These are phyloP conservation scores for Cladosporium sp. DNA, from an alignment of 2,329 filamentous ascomycete species.

Conservation along the genomic window DNA sequence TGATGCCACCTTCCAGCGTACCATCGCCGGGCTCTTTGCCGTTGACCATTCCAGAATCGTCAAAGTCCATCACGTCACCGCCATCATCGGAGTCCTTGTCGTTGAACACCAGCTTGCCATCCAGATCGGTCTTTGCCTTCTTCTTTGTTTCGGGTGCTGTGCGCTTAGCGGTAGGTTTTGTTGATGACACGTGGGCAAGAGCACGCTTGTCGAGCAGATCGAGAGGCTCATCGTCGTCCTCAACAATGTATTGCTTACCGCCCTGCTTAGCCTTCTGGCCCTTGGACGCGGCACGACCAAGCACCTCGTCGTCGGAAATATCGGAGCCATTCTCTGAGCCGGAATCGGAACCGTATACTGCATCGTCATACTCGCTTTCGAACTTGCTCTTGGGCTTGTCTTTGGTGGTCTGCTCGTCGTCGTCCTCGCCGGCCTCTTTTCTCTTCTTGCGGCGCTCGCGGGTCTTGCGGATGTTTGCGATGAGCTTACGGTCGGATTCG, in stretches of 20 bases:
- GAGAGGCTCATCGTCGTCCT: conserved; percentile 91
- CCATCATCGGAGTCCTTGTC: conserved; percentile 44
- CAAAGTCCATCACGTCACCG: conserved; percentile 57
- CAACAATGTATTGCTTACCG: conserved; percentile 79
- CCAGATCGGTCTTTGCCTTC: conserved; percentile 69
- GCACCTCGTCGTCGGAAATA: conserved; percentile 62
- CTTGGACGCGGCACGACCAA: conserved; percentile 49
- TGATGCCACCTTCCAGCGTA: conserved; percentile 53
- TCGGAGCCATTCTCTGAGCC: conserved; percentile 59
- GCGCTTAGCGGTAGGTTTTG: conserved; percentile 70
- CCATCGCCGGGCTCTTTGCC: conserved; percentile 40
- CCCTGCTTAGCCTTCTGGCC: conserved; percentile 47
- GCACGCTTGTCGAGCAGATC: conserved; percentile 88
- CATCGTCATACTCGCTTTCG: conserved; percentile 92
- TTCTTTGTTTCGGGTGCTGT: conserved; percentile 44
- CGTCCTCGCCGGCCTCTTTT: conserved; percentile 66
- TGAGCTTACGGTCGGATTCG: conserved; percentile 82
- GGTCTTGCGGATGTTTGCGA: conserved; percentile 92
- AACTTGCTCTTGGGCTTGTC: conserved; percentile 62
- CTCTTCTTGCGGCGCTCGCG: conserved; percentile 88
- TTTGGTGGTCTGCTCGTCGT: conserved; percentile 54
- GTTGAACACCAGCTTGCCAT: conserved; percentile 79
- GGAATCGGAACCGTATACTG: conserved; percentile 71
- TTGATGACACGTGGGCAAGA: conserved; percentile 89
- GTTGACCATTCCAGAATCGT: conserved; percentile 49